Conservation (phyloP, 768 basidiomycete genomes). For the Mycena floridula region DNA sequence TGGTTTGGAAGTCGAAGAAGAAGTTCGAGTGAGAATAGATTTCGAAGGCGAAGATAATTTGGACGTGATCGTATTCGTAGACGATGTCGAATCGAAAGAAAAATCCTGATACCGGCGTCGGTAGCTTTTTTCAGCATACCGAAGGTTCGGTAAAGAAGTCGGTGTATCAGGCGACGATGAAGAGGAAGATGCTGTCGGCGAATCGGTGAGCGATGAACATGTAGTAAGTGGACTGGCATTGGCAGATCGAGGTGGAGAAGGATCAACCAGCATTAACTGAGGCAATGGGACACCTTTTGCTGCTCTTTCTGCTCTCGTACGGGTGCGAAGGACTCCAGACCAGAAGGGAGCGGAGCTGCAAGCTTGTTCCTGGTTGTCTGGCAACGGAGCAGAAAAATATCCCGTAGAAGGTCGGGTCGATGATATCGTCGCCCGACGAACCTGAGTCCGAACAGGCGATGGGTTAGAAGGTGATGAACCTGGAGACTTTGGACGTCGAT, state of each 20-base stretch:
- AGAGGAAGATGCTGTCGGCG: constrained; percentile 10
- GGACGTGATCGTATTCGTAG: neutral
- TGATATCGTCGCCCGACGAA: neutral
- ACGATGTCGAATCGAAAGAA: neutral
- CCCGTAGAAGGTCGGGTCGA: neutral
- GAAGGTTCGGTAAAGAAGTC: constrained; percentile 17
- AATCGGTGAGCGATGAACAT: neutral
- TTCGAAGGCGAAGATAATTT: constrained; percentile 33
- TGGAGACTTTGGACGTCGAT: constrained; percentile 35
- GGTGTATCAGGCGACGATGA: constrained; percentile 12
- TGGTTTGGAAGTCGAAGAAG: constrained; percentile 43
- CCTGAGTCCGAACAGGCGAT: constrained; percentile 2
- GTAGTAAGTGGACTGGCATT: neutral
- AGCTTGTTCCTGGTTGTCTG: neutral
- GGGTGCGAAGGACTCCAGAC: constrained; percentile 29
- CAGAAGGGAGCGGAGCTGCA: constrained; percentile 24
- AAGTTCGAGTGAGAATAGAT: constrained; percentile 53
- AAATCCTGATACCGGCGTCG: neutral
- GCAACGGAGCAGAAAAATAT: neutral
- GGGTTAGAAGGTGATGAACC: constrained; percentile 12
- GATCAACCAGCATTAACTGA: neutral
- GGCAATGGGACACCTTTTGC: neutral
- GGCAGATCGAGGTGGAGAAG: neutral
- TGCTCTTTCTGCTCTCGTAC: constrained; percentile 22
- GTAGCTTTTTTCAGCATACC: constrained; percentile 17